Base-by-base conservation (phyloP, 306 rosid species). In the Inga laurina region DNA sequence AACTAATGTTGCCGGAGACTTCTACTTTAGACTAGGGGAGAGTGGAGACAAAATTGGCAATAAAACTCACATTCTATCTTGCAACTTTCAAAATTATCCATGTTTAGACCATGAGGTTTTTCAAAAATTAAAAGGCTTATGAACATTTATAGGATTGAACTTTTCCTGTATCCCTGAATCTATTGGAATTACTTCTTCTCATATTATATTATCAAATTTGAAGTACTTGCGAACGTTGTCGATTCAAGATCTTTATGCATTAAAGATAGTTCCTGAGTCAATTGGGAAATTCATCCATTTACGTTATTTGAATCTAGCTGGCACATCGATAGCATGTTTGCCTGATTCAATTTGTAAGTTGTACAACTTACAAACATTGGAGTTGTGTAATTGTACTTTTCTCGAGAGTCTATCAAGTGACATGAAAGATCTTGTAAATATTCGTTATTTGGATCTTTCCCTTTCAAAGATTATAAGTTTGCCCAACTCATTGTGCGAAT, bases 321-420 rank as follows among this genome's bases (percentile, higher is more conserved):
- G 0, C 0, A 48, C 75, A 22, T 0, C 2, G 0, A 74, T 82
- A 21, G 6, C 5, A 62, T 37, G 34, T 8, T 10, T 82, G 51
- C 84, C 80, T 1, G 16, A 62, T 1, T 81, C 83, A 2, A 13
- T 71, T 1, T 13, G 79, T 43, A 49, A 10, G 10, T 41, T 85
- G 44, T 72, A 71, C 57, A 85, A 80, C 71, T 46, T 85, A 22
- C 84, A 76, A 9, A 84, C 75, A 1, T 3, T 80, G 37, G 57
- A 75, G 78, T 46, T 85, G 43, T 0, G 0, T 2, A 0, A 0
- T 2, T 74, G 77, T 57, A 0, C 30, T 27, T 27, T 21, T 2
- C 69, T 84, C 0, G 9, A 32, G 7, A 16, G 4, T 71, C 41
- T 82, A 5, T 82, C 82, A 19, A 35, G 1, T 48, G 75, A 59